Evolutionary conservation across 345 rosid genomes (phyloP).

Genomic region (Euphorbia peplus): DNA sequence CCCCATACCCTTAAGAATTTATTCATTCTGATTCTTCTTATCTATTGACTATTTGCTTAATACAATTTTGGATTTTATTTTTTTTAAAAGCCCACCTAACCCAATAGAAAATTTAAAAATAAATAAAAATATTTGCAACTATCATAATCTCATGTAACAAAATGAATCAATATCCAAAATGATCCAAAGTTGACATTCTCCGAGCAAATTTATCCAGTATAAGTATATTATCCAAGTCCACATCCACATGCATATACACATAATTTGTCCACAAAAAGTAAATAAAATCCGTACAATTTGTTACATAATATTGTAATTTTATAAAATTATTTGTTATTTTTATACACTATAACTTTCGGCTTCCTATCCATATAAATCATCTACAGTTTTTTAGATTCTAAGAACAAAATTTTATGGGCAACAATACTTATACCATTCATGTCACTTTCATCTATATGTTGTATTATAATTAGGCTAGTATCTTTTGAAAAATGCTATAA

Average conservation of each 20-base stretch:
- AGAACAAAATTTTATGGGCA: conserved; percentile 17
- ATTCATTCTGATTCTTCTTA: too few species aligned
- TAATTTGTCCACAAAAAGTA: conserved; percentile 8
- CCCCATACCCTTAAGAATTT: too few species aligned
- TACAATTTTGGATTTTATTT: too few species aligned
- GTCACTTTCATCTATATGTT: conserved; percentile 27
- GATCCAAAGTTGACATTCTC: not conserved
- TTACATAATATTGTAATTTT: not conserved
- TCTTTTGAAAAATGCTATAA: too few species aligned
- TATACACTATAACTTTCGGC: conserved; percentile 32
- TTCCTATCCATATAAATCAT: conserved; percentile 23
- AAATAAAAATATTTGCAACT: too few species aligned
- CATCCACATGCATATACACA: not conserved
- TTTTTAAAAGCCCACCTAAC: too few species aligned
- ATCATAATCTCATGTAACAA: too few species aligned
- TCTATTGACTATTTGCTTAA: too few species aligned
- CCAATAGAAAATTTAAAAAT: too few species aligned
- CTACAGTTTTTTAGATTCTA: conserved; percentile 23
- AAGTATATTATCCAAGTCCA: not conserved
- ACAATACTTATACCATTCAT: conserved; percentile 18
- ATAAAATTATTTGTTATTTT: not conserved
- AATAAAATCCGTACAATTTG: not conserved
- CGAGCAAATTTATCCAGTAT: not conserved
- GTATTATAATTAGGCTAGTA: too few species aligned
- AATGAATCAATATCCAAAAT: too few species aligned